Base-by-base conservation (phyloP, 2,329 filamentous ascomycete genomes). In the Penicillium sp. region DNA sequence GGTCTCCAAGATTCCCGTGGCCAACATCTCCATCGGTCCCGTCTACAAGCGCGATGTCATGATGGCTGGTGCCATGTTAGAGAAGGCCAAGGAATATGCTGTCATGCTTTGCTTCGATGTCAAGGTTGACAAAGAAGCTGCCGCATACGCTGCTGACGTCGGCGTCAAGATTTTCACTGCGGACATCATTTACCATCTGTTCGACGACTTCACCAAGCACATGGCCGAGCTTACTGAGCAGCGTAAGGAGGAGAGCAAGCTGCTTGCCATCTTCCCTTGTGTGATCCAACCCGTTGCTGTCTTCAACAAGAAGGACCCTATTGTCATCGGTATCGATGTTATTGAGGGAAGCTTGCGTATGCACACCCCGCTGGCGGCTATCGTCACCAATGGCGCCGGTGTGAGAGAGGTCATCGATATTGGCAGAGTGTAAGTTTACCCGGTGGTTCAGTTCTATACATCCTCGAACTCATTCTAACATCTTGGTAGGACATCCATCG, bases 101-200 rank as follows among this genome's bases (percentile, higher is more conserved):
- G 90, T 97, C 70, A 99, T 99, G 94, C 85, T 99, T 46, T 97
- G 94, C 74, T 99, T 99, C 81, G 95, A 99, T 72, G 94, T 99
- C 76, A 97, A 96, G 79, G 90, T 99, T 15, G 94, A 99, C 77
- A 97, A 96, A 74, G 94, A 99, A 70, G 94, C 94, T 0, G 85
- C 88, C 61, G 81, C 84, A 9, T 95, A 97, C 65, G 94, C 94
- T 10, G 90, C 96, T 16, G 91, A 97, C 52, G 86, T 95, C 57
- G 91, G 91, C 47, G 89, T 99, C 77, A 97, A 95, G 80, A 89
- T 99, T 65, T 99, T 99, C 79, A 95, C 90, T 3, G 94, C 95
- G 2, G 93, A 99, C 74, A 99, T 99, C 65, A 99, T 99, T 69
- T 99, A 99, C 75, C 94, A 99, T 74, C 80, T 99, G 52, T 99